Evolutionary conservation across 2,329 filamentous ascomycete genomes (phyloP).

Genomic region (Fusarium stilboides): DNA sequence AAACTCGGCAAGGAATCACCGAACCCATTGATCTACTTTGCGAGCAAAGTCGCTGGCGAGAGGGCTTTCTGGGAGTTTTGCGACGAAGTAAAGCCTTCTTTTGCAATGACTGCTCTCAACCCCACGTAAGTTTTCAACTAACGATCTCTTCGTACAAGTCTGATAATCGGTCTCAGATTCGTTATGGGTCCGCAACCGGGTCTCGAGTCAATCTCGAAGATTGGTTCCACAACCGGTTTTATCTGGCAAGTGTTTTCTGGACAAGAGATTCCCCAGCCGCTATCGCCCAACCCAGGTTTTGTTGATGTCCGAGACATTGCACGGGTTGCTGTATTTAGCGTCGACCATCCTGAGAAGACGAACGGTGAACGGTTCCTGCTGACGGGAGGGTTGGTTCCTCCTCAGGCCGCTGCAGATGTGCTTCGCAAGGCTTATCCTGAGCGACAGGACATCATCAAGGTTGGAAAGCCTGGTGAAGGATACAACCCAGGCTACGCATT

Average conservation of each 20-base stretch:
- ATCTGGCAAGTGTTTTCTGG: slow-evolving; percentile 46
- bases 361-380: slow-evolving; percentile 44
- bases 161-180: slow-evolving; percentile 31
- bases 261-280: slow-evolving; percentile 41
- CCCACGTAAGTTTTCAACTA: slow-evolving; percentile 33
- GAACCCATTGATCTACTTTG: slow-evolving; percentile 40
- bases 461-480: slow-evolving; percentile 39
- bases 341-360: slow-evolving; percentile 38
- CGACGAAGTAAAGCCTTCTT: slow-evolving; percentile 37
- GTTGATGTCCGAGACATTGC: slow-evolving; percentile 48
- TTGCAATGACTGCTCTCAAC: slow-evolving; percentile 46
- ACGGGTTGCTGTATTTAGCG: slow-evolving; percentile 43
- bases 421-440: slow-evolving; percentile 45
- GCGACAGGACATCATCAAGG: slow-evolving; percentile 41
- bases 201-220: slow-evolving; percentile 40
- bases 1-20: slow-evolving; percentile 40
- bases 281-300: slow-evolving; percentile 25
- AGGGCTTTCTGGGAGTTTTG: slow-evolving; percentile 48
- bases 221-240: slow-evolving; percentile 40
- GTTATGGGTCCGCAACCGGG: slow-evolving; percentile 45
- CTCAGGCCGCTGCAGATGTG: slow-evolving; percentile 45
- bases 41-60: slow-evolving; percentile 44
- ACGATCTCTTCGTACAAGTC: accelerated
- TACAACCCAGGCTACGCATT: slow-evolving; percentile 36
- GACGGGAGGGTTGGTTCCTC: slow-evolving; percentile 35